Base-by-base conservation (phyloP, 1,284 basidiomycete species). In the Moesziomyces antarcticus region DNA sequence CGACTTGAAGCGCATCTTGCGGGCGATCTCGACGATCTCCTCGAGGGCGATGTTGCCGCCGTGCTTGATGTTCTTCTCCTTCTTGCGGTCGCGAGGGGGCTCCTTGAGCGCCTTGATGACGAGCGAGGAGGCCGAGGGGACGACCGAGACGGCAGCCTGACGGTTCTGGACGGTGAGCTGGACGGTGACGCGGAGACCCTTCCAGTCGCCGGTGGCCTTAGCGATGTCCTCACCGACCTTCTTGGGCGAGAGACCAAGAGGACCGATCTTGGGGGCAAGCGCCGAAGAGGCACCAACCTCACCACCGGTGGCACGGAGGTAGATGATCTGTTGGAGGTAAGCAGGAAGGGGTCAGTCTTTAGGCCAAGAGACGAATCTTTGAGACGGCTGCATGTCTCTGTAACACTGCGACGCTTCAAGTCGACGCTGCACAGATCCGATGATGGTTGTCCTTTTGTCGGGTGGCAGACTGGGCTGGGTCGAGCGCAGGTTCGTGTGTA, bases 211-310 rank as follows among this genome's bases (percentile, higher is more conserved):
- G 73, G 97, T 98, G 71, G 97, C 96, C 88, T 99, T 99, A 85
- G 97, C 97, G 85, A 99, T 99, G 88, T 99, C 97, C 93, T 99
- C 97, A 88, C 97, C 97, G 87, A 99, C 95, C 89, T 99, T 99
- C 90, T 99, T 99, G 85, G 97, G 96, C 66, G 97, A 97, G 84
- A 99, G 88, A 94, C 96, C 96, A 83, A 99, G 91, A 88, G 97
- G 97, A 90, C 97, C 97, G 86, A 99, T 98, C 91, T 99, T 99
- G 79, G 97, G 97, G 70, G 97, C 97, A 80, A 99, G 90, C 70
- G 97, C 95, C 72, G 96, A 96, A 10, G 97, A 97, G 78, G 97
- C 94, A 89, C 95, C 97, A 85, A 99, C 94, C 89, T 99, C 97
- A 91, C 97, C 97, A 88, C 97, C 97, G 73, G 93, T 96, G 73